phyloP scores from a whole-genome alignment of 208 protist species.

The Leishmania guyanensis region DNA sequence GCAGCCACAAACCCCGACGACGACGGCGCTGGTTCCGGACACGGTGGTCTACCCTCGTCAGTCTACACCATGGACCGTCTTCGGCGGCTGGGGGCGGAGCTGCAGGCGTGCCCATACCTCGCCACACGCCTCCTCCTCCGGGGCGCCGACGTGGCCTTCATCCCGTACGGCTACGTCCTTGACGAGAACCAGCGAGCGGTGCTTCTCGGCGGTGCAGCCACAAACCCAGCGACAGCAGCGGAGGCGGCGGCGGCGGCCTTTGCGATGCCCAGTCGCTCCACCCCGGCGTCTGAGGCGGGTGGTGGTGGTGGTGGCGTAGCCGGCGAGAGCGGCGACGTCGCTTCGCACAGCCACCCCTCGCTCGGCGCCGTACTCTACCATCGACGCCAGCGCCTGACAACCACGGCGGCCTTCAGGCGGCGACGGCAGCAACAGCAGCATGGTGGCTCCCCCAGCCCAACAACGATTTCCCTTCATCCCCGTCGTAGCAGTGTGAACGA shows the following conservation, averaged over 20 bases:
- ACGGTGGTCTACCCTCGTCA: neutral
- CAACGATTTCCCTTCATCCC: neutral
- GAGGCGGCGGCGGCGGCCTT: slow-evolving; percentile 31
- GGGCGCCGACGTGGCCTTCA: slow-evolving; percentile 71
- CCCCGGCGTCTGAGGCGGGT: neutral
- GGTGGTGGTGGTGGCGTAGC: neutral
- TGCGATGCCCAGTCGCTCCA: neutral
- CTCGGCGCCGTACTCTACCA: slow-evolving; percentile 34
- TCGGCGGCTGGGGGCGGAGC: slow-evolving; percentile 42
- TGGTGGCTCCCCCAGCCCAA: neutral
- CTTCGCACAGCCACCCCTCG: neutral
- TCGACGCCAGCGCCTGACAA: slow-evolving; percentile 21
- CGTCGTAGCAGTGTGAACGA: neutral
- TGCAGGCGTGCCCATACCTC: slow-evolving; percentile 83
- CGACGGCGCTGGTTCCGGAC: neutral
- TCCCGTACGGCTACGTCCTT: slow-evolving; percentile 85
- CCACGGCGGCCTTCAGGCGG: slow-evolving; percentile 11
- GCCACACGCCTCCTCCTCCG: slow-evolving; percentile 68
- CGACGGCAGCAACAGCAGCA: slow-evolving; percentile 17
- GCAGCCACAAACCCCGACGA: neutral
- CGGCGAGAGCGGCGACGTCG: neutral
- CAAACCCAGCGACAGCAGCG: slow-evolving; percentile 46
- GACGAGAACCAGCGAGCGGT: slow-evolving; percentile 59
- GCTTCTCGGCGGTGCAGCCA: slow-evolving; percentile 68
- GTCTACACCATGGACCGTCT: slow-evolving; percentile 59